Evolutionary conservation across 805 yeast genomes (phyloP).

Genomic region (Starmerella apicola): DNA sequence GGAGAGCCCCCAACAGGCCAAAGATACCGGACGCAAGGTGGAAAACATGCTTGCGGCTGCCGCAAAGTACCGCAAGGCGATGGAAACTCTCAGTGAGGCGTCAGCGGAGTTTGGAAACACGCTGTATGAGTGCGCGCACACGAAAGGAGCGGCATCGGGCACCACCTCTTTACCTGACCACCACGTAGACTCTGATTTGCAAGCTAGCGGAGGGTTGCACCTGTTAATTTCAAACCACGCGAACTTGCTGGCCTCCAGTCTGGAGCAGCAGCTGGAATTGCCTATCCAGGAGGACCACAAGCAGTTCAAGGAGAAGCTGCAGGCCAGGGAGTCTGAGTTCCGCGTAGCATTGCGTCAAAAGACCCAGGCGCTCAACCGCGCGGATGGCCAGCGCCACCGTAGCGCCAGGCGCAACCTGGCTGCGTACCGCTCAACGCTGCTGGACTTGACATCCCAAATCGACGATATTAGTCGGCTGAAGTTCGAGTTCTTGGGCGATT

Average conservation of each 20-base stretch:
- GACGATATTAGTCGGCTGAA: conserved; percentile 69
- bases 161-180: conserved; percentile 13
- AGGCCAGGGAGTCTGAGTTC: conserved; percentile 41
- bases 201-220: conserved; percentile 66
- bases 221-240: conserved; percentile 67
- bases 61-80: conserved; percentile 35
- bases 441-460: conserved; percentile 56
- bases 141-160: conserved; percentile 36
- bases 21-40: conserved; percentile 19
- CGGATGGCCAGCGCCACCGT: conserved; percentile 49
- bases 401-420: conserved; percentile 53
- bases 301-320: conserved; percentile 34
- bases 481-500: conserved; percentile 57
- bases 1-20: conserved; percentile 15
- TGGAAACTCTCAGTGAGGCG: conserved; percentile 40
- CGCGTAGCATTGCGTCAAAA: conserved; percentile 41
- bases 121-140: conserved; percentile 49
- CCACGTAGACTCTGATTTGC: conserved; percentile 44
- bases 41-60: conserved; percentile 38
- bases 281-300: conserved; percentile 39
- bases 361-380: conserved; percentile 40
- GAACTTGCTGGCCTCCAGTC: conserved; percentile 48
- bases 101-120: conserved; percentile 63
- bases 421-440: conserved; percentile 53
- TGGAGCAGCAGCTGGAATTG: conserved; percentile 42